Base-by-base conservation (phyloP, 192 early-diverging fungal genomes). In the Entomortierella lignicola region DNA sequence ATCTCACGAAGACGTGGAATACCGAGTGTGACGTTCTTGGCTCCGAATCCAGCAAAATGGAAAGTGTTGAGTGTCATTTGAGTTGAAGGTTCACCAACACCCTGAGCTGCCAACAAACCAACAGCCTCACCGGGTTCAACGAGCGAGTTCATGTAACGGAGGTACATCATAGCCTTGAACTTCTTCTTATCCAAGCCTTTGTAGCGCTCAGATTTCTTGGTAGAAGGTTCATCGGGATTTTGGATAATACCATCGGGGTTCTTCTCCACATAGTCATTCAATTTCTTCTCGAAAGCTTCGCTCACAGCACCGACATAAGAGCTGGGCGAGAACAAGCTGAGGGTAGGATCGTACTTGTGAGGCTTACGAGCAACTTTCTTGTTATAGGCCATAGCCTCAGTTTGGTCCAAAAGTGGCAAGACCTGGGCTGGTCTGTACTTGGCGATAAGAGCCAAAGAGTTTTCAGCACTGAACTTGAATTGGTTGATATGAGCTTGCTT, bases 11-110 rank as follows among this genome's bases (percentile, higher is more conserved):
- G 84, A 89, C 98, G 97, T 43, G 98, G 98, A 65, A 99, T 99
- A 91, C 98, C 98, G 43, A 99, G 90, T 4, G 98, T 99, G 27
- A 99, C 98, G 90, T 99, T 99, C 80, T 95, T 96, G 66, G 96
- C 96, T 83, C 96, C 97, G 63, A 84, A 84, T 30, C 95, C 95
- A 48, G 95, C 95, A 85, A 98, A 94, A 87, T 99, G 98, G 94
- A 99, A 99, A 58, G 98, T 99, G 86, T 99, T 99, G 37, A 99
- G 88, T 43, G 98, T 99, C 98, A 99, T 99, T 80, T 99, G 98
- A 18, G 98, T 99, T 48, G 97, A 98, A 48, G 98, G 98, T 85
- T 99, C 98, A 52, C 98, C 98, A 63, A 99, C 93, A 75, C 91
- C 91, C 82, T 99, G 97, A 20, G 97, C 97, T 21, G 98, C 98